Evolutionary conservation across 208 protist species (phyloP).

Genomic region (Acanthamoeba rhysodes): DNA sequence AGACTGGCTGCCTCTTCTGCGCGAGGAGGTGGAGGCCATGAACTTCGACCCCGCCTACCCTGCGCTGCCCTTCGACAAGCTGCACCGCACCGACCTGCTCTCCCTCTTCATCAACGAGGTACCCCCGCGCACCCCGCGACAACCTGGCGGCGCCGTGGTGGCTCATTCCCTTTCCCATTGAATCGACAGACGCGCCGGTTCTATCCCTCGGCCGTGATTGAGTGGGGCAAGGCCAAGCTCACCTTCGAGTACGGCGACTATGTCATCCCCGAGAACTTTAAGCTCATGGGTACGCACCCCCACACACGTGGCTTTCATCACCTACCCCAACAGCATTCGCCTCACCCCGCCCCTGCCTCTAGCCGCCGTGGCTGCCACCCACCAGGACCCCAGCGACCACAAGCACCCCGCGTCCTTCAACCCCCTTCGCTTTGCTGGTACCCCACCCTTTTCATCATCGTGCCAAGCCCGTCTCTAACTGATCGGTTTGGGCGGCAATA

Average conservation of each 20-base stretch:
- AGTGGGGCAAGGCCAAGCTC: conserved; percentile 44
- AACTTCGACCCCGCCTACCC: not conserved
- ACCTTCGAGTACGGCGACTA: not conserved
- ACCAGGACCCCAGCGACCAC: not conserved
- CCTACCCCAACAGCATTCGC: no score
- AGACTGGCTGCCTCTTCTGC: conserved; percentile 13
- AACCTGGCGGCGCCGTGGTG: no score
- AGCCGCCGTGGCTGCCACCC: conserved; percentile 6
- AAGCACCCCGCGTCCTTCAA: not conserved
- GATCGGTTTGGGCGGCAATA: not conserved
- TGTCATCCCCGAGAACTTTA: conserved; percentile 11
- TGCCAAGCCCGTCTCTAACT: not conserved
- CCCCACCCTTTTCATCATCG: not conserved
- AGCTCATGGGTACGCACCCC: not conserved
- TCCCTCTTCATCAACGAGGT: conserved; percentile 42
- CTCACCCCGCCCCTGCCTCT: not conserved
- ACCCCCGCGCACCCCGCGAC: not conserved
- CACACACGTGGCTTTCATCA: not conserved
- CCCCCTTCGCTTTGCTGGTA: conserved; percentile 17
- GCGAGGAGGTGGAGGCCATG: not conserved
- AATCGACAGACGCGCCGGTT: not conserved
- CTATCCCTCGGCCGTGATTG: not conserved
- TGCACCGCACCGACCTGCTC: conserved; percentile 4
- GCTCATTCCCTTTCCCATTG: not conserved
- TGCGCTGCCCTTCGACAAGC: conserved; percentile 24